phyloP scores from a whole-genome alignment of 768 basidiomycete genomes.

The Neoboletus subvelutipes region DNA sequence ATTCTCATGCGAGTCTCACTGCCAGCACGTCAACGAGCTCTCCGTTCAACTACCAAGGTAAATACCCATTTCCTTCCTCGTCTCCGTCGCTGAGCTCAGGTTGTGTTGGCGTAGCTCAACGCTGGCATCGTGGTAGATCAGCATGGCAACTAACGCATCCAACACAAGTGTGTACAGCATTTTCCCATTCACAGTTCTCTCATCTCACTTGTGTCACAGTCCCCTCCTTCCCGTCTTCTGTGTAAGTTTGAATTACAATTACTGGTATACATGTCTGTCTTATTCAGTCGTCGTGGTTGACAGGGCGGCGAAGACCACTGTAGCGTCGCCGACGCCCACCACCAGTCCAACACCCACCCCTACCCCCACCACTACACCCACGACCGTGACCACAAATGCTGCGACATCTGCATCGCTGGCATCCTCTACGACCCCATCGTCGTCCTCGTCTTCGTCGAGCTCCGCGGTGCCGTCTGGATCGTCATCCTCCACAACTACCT shows the following conservation, averaged over 20 bases:
- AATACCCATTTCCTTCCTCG: background rate
- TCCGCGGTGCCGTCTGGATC: background rate
- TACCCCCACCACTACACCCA: background rate
- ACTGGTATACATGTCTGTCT: background rate
- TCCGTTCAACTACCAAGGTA: conserved; percentile 9
- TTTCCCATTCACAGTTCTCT: background rate
- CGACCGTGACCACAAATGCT: conserved; percentile 3
- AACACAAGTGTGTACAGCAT: conserved; percentile 6
- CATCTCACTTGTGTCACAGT: background rate
- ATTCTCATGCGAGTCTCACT: conserved; percentile 18
- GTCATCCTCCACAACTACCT: conserved; percentile 1
- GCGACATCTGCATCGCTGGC: background rate
- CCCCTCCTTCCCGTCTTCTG: rapidly evolving
- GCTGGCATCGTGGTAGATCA: conserved; percentile 6
- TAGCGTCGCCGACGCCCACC: background rate
- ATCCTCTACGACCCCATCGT: background rate
- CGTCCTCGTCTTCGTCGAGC: background rate
- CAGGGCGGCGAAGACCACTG: background rate
- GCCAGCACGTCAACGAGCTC: conserved; percentile 8
- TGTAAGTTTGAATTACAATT: conserved; percentile 5
- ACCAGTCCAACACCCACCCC: background rate
- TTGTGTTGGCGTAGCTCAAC: background rate
- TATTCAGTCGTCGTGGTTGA: background rate
- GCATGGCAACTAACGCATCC: background rate
- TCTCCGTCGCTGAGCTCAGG: background rate